A percentile compares a stretch with the other conserved stretches of the same genome.
Evolutionary conservation across 306 rosid genomes (phyloP).

Genomic region (Pachyrhizus erosus): DNA sequence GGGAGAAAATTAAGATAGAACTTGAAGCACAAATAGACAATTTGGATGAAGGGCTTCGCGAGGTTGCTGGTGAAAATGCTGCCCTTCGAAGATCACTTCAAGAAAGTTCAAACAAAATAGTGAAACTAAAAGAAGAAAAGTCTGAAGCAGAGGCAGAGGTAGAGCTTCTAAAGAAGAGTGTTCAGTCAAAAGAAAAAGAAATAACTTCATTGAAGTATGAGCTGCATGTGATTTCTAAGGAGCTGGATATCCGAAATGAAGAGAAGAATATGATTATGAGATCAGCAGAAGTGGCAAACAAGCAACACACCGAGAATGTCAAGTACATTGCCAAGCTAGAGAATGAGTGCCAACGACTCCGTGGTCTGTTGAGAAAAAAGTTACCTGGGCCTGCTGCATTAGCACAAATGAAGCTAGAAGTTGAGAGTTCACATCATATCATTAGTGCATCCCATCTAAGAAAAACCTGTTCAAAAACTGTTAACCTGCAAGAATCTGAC

Average conservation of each 20-base stretch:
- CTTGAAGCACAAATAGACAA: conserved; percentile 69
- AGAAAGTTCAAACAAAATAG: conserved; percentile 74
- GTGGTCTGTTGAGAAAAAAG: conserved; percentile 86
- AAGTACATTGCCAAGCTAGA: conserved; percentile 81
- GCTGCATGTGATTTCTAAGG: conserved; percentile 74
- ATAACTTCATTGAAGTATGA: conserved; percentile 80
- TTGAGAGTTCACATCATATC: conserved; percentile 69
- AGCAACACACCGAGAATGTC: conserved; percentile 74
- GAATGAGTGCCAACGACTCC: conserved; percentile 87
- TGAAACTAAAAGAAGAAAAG: conserved; percentile 76
- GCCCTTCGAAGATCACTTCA: conserved; percentile 76
- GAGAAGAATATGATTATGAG: conserved; percentile 89
- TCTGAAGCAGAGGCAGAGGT: conserved; percentile 78
- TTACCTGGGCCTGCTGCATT: conserved; percentile 95
- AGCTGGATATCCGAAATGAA: conserved; percentile 93
- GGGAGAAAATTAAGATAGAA: conserved; percentile 79
- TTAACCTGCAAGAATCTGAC: conserved; percentile 68
- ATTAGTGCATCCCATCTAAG: conserved; percentile 59
- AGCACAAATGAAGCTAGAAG: conserved; percentile 94
- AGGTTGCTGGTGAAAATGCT: conserved; percentile 68
- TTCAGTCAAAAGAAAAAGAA: conserved; percentile 80
- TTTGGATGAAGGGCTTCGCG: conserved; percentile 72
- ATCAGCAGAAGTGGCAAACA: conserved; percentile 83
- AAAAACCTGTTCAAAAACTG: conserved; percentile 59
- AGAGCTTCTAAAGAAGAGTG: conserved; percentile 65